Conservation (phyloP, 108 stramenopile species). For the Cyclotella kingstonii region DNA sequence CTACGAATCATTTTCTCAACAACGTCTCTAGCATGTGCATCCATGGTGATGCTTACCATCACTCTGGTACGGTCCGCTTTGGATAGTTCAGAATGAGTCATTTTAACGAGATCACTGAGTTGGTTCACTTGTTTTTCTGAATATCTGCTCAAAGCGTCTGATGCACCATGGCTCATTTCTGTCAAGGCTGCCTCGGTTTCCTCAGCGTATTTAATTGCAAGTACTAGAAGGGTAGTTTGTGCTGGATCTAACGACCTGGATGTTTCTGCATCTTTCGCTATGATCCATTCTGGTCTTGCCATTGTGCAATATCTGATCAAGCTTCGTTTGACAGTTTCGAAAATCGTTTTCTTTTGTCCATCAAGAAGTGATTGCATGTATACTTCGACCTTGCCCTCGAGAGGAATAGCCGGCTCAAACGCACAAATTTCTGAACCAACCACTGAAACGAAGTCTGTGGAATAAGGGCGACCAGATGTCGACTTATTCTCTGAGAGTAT, state of each 20-base stretch:
- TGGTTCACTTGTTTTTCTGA: slow-evolving; percentile 60
- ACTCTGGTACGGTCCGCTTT: slow-evolving; percentile 73
- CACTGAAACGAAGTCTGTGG: slow-evolving; percentile 57
- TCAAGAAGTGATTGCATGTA: slow-evolving; percentile 80
- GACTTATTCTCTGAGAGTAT: slow-evolving; percentile 31
- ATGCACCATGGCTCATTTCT: slow-evolving; percentile 42
- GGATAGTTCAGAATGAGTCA: slow-evolving; percentile 68
- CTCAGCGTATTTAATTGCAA: slow-evolving; percentile 66
- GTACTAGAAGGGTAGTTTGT: slow-evolving; percentile 70
- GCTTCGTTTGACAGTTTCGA: slow-evolving; percentile 54
- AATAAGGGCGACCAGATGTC: slow-evolving; percentile 41
- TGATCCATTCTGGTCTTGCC: slow-evolving; percentile 68
- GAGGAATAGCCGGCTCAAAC: slow-evolving; percentile 70
- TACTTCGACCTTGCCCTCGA: slow-evolving; percentile 81
- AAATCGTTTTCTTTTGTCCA: slow-evolving; percentile 46
- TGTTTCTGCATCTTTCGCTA: slow-evolving; percentile 45
- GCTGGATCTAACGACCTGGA: slow-evolving; percentile 63
- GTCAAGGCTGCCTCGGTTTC: slow-evolving; percentile 68
- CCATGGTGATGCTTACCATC: slow-evolving; percentile 85
- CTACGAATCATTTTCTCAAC: slow-evolving; percentile 71
- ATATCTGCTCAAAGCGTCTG: slow-evolving; percentile 53
- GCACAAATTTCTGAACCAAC: slow-evolving; percentile 65
- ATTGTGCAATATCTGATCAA: slow-evolving; percentile 54
- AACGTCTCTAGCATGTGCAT: slow-evolving; percentile 81
- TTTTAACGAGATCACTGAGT: slow-evolving; percentile 67